Base-by-base conservation (phyloP, 768 basidiomycete genomes). In the Amanita pseudoporphyria region DNA sequence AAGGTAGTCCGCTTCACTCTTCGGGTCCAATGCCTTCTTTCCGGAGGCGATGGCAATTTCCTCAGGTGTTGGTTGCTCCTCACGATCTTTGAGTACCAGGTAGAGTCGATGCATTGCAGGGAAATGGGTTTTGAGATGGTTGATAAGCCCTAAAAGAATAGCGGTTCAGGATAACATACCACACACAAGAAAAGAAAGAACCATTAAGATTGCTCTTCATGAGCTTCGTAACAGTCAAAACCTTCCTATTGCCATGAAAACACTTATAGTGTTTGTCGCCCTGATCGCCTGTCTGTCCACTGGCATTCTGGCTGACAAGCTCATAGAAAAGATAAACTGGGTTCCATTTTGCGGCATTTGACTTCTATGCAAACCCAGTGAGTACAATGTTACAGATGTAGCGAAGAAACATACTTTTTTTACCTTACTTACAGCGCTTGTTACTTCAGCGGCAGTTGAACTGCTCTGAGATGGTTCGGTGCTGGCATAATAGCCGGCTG, bases 311-410 rank as follows among this genome's bases (percentile, higher is more conserved):
- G 2, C 10, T 33, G 18, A 46, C 14, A 2, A 21, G 4, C 16
- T 46, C 45, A n/a, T 46, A 46, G 30, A 46, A 46, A 6, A 32
- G 31, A 33, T 46, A 46, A n/a, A 46, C 14, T 12, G 45, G 45
- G n/a, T 37, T 46, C 30, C n/a, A n/a, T n/a, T n/a, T n/a, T n/a
- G n/a, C n/a, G n/a, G n/a, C n/a, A n/a, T n/a, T n/a, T n/a, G n/a
- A n/a, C n/a, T n/a, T n/a, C n/a, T n/a, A n/a, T n/a, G n/a, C n/a
- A n/a, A n/a, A n/a, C n/a, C n/a, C n/a, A n/a, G n/a, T n/a, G n/a
- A n/a, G n/a, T n/a, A n/a, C n/a, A n/a, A n/a, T n/a, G n/a, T n/a
- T n/a, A n/a, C n/a, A n/a, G n/a, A n/a, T n/a, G n/a, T n/a, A n/a
- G n/a, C n/a, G n/a, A n/a, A n/a, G n/a, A n/a, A n/a, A n/a, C n/a